phyloP scores from a whole-genome alignment of 2,329 filamentous ascomycete genomes.

The Atkinsonella texensis region DNA sequence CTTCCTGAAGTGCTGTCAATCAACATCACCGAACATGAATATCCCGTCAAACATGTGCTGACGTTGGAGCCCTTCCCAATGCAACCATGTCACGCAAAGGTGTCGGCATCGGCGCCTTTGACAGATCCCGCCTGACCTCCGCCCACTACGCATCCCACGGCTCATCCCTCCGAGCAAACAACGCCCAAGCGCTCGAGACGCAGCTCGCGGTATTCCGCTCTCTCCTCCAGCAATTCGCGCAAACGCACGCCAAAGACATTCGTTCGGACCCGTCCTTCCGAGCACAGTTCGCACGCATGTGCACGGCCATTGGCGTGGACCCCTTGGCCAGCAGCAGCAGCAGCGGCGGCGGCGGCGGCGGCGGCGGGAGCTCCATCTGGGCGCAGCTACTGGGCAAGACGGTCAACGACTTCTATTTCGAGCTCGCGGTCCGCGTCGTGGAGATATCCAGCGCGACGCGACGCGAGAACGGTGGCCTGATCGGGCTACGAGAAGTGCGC shows the following conservation, averaged over 20 bases:
- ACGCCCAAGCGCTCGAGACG: conserved; percentile 76
- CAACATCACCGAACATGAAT: too few species aligned
- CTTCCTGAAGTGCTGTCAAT: too few species aligned
- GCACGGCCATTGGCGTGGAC: conserved; percentile 90
- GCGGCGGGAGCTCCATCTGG: conserved; percentile 60
- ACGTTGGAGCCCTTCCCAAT: neutral
- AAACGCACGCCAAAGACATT: conserved; percentile 91
- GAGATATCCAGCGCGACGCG: conserved; percentile 82
- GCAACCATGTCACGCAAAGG: conserved; percentile 58
- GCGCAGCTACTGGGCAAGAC: conserved; percentile 80
- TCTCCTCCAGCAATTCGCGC: conserved; percentile 84
- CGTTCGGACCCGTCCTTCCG: conserved; percentile 91
- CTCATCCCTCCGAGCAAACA: conserved; percentile 69
- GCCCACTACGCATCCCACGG: conserved; percentile 89
- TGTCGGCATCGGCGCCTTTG: conserved; percentile 83
- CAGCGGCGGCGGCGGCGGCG: conserved; percentile 7
- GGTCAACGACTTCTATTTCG: conserved; percentile 98
- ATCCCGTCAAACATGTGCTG: neutral
- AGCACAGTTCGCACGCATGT: conserved; percentile 97
- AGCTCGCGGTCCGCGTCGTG: conserved; percentile 88
- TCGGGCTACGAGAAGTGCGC: conserved; percentile 70
- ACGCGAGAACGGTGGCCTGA: conserved; percentile 83
- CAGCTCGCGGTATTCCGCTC: conserved; percentile 95
- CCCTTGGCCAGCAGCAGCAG: conserved; percentile 53
- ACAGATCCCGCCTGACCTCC: conserved; percentile 70